These are phyloP conservation scores for Yamadazyma sp. DNA, from an alignment of 1,139 yeast species.

Conservation along the genomic window DNA sequence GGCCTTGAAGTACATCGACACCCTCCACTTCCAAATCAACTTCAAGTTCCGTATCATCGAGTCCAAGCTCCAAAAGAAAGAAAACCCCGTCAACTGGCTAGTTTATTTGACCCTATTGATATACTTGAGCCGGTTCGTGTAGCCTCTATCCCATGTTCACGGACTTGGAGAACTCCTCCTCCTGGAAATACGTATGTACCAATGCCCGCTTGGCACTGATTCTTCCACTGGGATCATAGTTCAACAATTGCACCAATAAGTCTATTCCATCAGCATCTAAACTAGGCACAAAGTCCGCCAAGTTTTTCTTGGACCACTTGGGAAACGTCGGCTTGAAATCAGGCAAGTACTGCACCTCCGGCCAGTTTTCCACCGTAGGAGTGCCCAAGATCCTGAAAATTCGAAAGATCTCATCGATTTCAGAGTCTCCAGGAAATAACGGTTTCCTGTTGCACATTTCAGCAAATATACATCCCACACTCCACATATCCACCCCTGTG, in stretches of 20 bases:
- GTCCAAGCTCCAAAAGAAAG: slow-evolving; percentile 2
- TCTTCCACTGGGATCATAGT: slow-evolving; percentile 91
- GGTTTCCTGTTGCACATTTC: slow-evolving; percentile 98
- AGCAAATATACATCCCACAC: slow-evolving; percentile 96
- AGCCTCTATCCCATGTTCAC: slow-evolving; percentile 37
- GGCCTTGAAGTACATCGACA: slow-evolving; percentile 9
- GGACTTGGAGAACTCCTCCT: slow-evolving; percentile 40
- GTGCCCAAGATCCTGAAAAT: slow-evolving; percentile 93
- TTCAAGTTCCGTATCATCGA: slow-evolving; percentile 10
- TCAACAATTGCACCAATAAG: slow-evolving; percentile 72
- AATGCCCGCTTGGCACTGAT: slow-evolving; percentile 94
- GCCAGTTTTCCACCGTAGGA: slow-evolving; percentile 93
- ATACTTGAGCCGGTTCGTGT: slow-evolving; percentile 6
- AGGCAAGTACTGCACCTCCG: slow-evolving; percentile 90
- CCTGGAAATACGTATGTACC: slow-evolving; percentile 85
- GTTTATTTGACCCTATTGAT: slow-evolving; percentile 7
- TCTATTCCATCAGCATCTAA: slow-evolving; percentile 84
- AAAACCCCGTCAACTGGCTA: slow-evolving; percentile 4
- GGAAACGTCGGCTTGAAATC: slow-evolving; percentile 97
- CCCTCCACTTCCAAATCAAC: slow-evolving; percentile 9
- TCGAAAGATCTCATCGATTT: slow-evolving; percentile 94
- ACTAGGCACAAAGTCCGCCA: slow-evolving; percentile 73
- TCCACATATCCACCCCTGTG: slow-evolving; percentile 99
- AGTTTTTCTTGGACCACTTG: slow-evolving; percentile 79
- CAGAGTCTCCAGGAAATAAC: slow-evolving; percentile 95